These are phyloP conservation scores for Fusarium anthophilum DNA, from an alignment of 2,329 filamentous ascomycete species.

Conservation along the genomic window DNA sequence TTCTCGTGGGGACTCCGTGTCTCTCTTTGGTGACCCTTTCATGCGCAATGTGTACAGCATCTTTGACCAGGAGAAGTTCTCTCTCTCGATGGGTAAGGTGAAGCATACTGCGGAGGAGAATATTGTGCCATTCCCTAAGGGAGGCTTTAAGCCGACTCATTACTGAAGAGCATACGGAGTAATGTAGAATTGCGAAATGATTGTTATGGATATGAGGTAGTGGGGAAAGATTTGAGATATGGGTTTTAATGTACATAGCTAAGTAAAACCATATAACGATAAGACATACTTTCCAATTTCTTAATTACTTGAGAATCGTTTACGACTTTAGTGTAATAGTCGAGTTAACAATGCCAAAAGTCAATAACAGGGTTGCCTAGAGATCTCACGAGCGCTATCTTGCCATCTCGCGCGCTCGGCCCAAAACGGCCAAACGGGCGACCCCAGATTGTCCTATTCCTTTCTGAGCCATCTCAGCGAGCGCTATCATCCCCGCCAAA, in stretches of 20 bases:
- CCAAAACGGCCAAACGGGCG: not conserved
- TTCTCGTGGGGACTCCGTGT: not conserved
- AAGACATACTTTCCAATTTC: not conserved
- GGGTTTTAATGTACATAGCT: not conserved
- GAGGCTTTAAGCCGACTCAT: not conserved
- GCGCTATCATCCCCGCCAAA: not conserved
- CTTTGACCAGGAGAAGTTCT: not conserved
- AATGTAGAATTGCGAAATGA: no score
- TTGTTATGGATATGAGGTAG: not conserved
- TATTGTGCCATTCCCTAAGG: not conserved
- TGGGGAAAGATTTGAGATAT: not conserved
- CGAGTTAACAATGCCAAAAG: no score
- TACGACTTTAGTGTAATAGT: no score
- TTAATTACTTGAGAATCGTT: accelerated
- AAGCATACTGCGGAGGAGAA: not conserved
- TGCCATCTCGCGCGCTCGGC: not conserved
- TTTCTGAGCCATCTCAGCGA: not conserved
- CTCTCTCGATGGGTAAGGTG: not conserved
- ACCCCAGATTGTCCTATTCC: not conserved
- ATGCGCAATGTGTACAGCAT: conserved; percentile 1
- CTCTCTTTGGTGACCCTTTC: conserved; percentile 4
- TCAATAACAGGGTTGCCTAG: accelerated
- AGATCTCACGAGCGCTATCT: not conserved
- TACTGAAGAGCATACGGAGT: no score
- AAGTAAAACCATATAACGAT: not conserved